Percentiles rank a stretch among this genome's conserved stretches.
phyloP scores from a whole-genome alignment of 305 asterid species.

The Solanum chacoense region DNA sequence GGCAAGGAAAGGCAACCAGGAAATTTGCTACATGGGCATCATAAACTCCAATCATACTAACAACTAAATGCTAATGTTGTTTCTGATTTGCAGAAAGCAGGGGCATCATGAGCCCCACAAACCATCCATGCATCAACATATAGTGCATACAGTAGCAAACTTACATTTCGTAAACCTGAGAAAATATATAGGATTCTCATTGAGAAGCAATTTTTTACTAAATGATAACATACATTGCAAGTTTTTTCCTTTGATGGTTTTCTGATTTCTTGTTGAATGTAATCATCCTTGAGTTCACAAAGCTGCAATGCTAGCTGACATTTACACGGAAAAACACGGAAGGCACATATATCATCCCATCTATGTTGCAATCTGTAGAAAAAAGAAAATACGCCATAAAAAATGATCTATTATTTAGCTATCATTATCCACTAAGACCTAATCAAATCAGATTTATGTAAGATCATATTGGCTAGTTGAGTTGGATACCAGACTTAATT shows the following conservation, averaged over 20 bases:
- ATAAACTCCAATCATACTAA: not conserved
- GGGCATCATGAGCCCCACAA: not conserved
- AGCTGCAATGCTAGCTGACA: conserved; percentile 57
- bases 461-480: not conserved
- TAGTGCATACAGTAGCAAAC: not conserved
- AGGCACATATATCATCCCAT: conserved; percentile 85
- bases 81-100: not conserved
- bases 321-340: conserved; percentile 65
- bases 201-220: not conserved
- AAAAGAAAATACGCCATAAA: not conserved
- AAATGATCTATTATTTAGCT: not conserved
- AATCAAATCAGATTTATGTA: not conserved
- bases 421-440: not conserved
- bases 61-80: not conserved
- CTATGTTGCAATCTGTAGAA: conserved; percentile 21
- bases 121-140: not conserved
- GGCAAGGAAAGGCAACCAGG: not conserved
- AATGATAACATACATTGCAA: conserved; percentile 25
- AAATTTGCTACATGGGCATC: not conserved
- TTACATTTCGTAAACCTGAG: not conserved
- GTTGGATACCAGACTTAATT: not conserved
- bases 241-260: conserved; percentile 45
- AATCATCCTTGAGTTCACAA: conserved; percentile 70
- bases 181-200: not conserved
- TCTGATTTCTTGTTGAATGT: conserved; percentile 78